Evolutionary conservation across 441 rosid genomes (phyloP), one percentile per base, ranked within the genome.

Genomic region (Arabidopsis hybrid): DNA sequence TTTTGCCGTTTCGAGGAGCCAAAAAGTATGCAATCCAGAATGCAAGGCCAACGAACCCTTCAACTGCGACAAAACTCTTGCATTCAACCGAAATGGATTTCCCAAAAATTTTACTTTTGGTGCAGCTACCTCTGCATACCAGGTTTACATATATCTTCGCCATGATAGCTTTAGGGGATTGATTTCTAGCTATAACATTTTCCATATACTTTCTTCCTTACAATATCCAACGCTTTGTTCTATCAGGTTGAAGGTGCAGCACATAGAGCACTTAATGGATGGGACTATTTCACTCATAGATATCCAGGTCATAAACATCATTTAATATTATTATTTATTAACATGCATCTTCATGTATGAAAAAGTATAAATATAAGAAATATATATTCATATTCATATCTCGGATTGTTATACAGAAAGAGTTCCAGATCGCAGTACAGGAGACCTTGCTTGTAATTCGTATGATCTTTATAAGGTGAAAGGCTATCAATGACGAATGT

Each of bases 231-330:
- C 26, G 31, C 8, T 47, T 16, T 47, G 11, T 16, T 47, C 2
- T 2, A 26, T 3, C 58, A 52, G 35, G 29, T 67, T n/a, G 63
- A 72, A 62, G 69, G 69, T 62, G 62, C 63, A 40, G 76, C 76
- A 40, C 45, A 63, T 42, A 45, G 63, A 62, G 76, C 69, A 5
- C 9, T 42, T 26, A 62, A 72, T 17, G 53, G 56, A 13, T 72
- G 76, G 69, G 69, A 62, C 53, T 72, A 72, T 43, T 72, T 52
- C 18, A 62, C 76, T 31, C 76, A 72, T 18, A 31, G 76, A 72
- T 72, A 72, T 52, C 76, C 69, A 62, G 69, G 69, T 71, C 35
- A 26, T 18, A 18, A 17, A 16, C 55, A 49, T 49, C 29, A 16
- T 17, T 17, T 17, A 8, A 1, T 6, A 2, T n/a, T 21, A 17